Evolutionary conservation across 2,329 filamentous ascomycete species (phyloP).

Genomic region (Paraphoma chrysanthemicola): DNA sequence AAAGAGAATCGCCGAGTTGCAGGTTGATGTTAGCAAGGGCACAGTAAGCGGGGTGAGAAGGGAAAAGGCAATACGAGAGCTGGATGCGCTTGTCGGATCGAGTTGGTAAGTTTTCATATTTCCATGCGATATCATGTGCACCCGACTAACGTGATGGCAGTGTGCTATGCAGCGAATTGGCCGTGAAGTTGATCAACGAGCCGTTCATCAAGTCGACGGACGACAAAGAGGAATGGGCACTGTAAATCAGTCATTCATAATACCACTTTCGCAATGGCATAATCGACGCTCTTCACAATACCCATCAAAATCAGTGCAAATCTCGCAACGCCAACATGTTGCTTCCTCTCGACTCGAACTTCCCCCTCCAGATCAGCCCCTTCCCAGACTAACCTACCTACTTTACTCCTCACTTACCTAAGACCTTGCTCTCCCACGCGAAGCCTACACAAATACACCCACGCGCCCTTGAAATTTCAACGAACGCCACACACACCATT

Average conservation of each 20-base stretch:
- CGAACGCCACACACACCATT: too few relatives aligned
- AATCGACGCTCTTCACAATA: too few relatives aligned
- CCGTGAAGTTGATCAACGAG: constrained; percentile 92
- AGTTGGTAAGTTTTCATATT: constrained; percentile 70
- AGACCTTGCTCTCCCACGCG: too few relatives aligned
- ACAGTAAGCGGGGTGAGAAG: constrained; percentile 73
- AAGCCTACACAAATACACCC: too few relatives aligned
- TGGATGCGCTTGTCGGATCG: constrained; percentile 90
- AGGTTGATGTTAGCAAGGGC: constrained; percentile 81
- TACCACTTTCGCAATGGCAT: too few relatives aligned
- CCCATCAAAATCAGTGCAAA: too few relatives aligned
- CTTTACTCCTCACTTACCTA: too few relatives aligned
- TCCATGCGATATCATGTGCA: neutral
- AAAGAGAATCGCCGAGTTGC: constrained; percentile 82
- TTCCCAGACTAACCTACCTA: too few relatives aligned
- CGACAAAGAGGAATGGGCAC: constrained; percentile 79
- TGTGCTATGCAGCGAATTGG: constrained; percentile 92
- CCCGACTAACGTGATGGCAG: constrained; percentile 52
- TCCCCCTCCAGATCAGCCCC: too few relatives aligned
- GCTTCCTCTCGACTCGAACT: too few relatives aligned
- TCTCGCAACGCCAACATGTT: too few relatives aligned
- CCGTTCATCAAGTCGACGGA: constrained; percentile 82
- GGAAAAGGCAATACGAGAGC: constrained; percentile 83
- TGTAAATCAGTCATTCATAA: constrained; percentile 30
- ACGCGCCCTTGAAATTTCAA: too few relatives aligned